Conservation (phyloP, 805 yeast genomes). For the Saturnispora kantuleensis region DNA sequence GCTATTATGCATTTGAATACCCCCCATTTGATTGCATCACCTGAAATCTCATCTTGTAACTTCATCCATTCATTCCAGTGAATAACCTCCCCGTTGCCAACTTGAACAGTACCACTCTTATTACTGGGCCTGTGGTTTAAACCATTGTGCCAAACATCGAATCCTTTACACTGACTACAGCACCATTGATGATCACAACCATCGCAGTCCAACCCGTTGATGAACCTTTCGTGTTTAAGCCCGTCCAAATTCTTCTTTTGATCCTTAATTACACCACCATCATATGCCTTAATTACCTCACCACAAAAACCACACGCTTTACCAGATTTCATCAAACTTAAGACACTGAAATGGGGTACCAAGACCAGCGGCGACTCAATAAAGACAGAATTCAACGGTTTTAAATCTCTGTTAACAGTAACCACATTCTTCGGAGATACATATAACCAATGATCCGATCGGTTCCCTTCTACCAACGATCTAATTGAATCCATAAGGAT, state of each 20-base stretch:
- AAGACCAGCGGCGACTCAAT: constrained; percentile 24
- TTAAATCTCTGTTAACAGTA: background rate
- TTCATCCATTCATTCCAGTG: constrained; percentile 19
- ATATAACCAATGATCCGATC: background rate
- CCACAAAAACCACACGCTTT: constrained; percentile 27
- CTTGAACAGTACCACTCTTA: constrained; percentile 20
- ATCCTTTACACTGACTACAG: constrained; percentile 19
- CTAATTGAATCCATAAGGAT: background rate
- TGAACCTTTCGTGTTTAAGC: constrained; percentile 21
- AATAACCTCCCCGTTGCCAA: constrained; percentile 13
- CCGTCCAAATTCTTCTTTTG: constrained; percentile 11
- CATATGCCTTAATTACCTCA: constrained; percentile 23
- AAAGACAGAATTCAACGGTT: constrained; percentile 16
- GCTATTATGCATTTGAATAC: constrained; percentile 16
- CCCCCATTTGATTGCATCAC: constrained; percentile 10
- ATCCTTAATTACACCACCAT: constrained; percentile 22
- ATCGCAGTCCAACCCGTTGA: constrained; percentile 25
- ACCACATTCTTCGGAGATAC: background rate
- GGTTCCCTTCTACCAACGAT: background rate
- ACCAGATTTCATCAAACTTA: constrained; percentile 20
- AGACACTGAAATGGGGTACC: constrained; percentile 20
- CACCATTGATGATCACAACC: constrained; percentile 25
- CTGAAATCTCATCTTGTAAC: constrained; percentile 11
- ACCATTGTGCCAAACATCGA: constrained; percentile 20
- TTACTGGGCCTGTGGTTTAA: constrained; percentile 24